A percentile compares a stretch with the other conserved stretches of the same genome.
phyloP scores from a whole-genome alignment of 257 asterid genomes.

The Osmanthus fragrans region DNA sequence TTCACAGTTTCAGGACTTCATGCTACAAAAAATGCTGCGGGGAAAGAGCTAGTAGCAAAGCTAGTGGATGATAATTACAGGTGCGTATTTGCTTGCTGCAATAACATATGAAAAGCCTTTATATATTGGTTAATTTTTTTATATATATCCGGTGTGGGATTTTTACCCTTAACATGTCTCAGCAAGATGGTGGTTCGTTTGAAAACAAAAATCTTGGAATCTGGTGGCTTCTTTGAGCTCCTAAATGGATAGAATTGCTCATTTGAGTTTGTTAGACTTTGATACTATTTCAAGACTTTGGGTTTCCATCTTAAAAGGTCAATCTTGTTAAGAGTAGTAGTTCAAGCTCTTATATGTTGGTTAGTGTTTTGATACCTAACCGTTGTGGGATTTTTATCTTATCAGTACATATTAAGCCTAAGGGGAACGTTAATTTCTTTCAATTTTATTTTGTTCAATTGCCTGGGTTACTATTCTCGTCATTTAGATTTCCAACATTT shows the following conservation, averaged over 20 bases:
- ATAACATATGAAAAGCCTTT: background rate
- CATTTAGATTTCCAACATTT: slow-evolving; percentile 10
- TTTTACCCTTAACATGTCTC: too few relatives aligned
- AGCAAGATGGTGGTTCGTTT: too few relatives aligned
- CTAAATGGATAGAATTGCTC: too few relatives aligned
- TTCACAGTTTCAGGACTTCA: background rate
- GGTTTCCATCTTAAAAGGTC: too few relatives aligned
- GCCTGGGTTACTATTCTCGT: background rate
- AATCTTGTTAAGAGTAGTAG: too few relatives aligned
- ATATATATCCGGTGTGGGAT: too few relatives aligned
- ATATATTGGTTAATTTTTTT: too few relatives aligned
- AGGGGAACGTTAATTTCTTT: background rate
- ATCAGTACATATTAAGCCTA: background rate
- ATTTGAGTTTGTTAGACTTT: too few relatives aligned
- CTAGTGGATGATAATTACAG: background rate
- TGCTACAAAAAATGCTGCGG: background rate
- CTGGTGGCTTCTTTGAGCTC: too few relatives aligned
- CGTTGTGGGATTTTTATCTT: background rate
- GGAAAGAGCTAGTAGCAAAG: background rate
- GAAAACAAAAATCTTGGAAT: too few relatives aligned
- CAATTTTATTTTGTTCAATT: background rate
- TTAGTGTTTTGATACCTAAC: too few relatives aligned
- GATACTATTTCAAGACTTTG: background rate
- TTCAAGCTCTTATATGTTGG: too few relatives aligned
- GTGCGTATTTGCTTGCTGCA: background rate